Conservation (phyloP, 768 basidiomycete species). For the Pilatotrama ljubarskyi region DNA sequence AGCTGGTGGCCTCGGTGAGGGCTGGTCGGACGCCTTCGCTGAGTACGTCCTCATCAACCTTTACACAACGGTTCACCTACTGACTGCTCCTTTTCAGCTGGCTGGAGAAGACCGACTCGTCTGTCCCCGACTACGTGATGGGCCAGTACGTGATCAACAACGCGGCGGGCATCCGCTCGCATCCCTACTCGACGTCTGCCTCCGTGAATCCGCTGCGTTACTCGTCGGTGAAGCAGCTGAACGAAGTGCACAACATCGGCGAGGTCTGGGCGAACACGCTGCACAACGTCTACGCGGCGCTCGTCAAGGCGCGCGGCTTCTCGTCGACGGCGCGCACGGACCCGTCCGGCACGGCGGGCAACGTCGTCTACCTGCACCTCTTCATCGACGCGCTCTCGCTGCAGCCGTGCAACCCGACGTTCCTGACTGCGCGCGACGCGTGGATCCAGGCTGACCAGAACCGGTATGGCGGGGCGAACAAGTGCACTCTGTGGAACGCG, state of each 20-base stretch:
- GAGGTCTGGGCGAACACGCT: constrained; percentile 35
- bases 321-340: constrained; percentile 40
- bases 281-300: constrained; percentile 20
- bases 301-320: constrained; percentile 31
- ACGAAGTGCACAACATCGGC: constrained; percentile 55
- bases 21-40: constrained; percentile 54
- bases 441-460: constrained; percentile 55
- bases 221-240: constrained; percentile 36
- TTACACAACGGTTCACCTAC: background rate
- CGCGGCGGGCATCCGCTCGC: constrained; percentile 52
- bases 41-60: constrained; percentile 18
- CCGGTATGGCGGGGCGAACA: constrained; percentile 46
- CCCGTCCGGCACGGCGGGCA: constrained; percentile 43
- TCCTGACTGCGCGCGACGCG: constrained; percentile 48
- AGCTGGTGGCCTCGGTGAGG: constrained; percentile 69
- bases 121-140: constrained; percentile 37
- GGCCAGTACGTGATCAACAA: constrained; percentile 57
- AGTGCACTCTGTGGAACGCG: constrained; percentile 44
- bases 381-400: constrained; percentile 52
- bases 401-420: constrained; percentile 50
- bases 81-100: constrained; percentile 25
- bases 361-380: constrained; percentile 51
- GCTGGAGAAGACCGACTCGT: constrained; percentile 41
- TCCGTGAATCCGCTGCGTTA: constrained; percentile 49
- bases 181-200: constrained; percentile 57